These are phyloP conservation scores for Tetrahymena thermophila DNA, from an alignment of 73 alveolate species.

Conservation along the genomic window DNA sequence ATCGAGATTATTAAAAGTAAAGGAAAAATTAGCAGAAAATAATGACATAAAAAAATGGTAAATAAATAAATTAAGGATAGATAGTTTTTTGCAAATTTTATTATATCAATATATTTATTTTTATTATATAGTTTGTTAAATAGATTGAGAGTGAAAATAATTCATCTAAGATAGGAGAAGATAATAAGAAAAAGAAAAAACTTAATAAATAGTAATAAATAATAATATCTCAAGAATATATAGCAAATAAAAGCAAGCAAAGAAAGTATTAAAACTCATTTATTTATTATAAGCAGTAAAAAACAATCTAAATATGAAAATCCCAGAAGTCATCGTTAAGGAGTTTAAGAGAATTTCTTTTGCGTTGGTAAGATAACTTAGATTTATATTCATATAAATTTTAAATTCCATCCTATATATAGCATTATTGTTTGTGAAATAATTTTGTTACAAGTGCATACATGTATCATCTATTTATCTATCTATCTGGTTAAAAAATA, in stretches of 20 bases:
- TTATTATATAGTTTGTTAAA: background rate
- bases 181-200: background rate
- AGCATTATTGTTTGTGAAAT: background rate
- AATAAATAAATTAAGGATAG: background rate
- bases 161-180: background rate
- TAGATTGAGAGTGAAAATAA: background rate
- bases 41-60: background rate
- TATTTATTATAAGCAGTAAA: background rate
- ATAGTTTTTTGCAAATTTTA: too few relatives aligned
- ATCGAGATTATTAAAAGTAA: background rate
- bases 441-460: background rate
- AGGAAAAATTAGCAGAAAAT: background rate
- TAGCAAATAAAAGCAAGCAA: background rate
- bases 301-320: background rate
- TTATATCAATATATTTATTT: background rate
- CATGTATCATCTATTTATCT: background rate
- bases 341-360: slow-evolving; percentile 1
- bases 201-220: background rate
- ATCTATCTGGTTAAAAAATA: background rate
- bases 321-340: slow-evolving; percentile 4
- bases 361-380: background rate
- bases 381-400: background rate
- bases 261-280: background rate
- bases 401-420: background rate
- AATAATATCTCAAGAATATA: background rate